A percentile compares a stretch with the other conserved stretches of the same genome.
phyloP scores from a whole-genome alignment of 495 filamentous ascomycete genomes.

The Neurospora intermedia region DNA sequence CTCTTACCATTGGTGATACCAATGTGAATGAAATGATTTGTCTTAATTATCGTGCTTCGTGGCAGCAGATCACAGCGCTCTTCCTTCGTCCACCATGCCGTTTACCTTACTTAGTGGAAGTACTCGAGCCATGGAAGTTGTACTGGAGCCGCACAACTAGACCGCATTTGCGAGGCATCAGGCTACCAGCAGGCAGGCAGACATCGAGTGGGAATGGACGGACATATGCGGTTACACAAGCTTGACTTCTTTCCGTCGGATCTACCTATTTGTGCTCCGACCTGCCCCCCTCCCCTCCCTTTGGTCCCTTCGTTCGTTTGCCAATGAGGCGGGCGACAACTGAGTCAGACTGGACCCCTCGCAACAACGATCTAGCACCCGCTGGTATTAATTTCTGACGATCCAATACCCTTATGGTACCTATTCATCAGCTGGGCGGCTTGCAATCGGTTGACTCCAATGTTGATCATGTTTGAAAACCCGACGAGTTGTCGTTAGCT shows the following conservation, averaged over 20 bases:
- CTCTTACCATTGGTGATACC: neutral
- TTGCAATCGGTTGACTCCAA: neutral
- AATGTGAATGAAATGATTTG: neutral
- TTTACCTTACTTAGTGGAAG: neutral
- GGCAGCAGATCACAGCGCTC: neutral
- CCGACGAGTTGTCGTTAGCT: neutral
- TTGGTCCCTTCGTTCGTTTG: neutral
- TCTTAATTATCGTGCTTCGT: neutral
- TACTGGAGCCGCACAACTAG: neutral
- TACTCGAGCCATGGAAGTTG: neutral
- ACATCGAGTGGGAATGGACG: neutral
- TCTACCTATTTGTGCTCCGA: neutral
- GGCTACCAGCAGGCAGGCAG: neutral
- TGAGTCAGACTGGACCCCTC: neutral
- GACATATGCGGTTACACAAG: neutral
- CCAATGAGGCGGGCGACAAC: neutral
- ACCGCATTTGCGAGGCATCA: neutral
- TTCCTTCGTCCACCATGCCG: neutral
- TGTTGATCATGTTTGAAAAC: neutral
- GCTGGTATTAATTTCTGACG: neutral
- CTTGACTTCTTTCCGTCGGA: neutral
- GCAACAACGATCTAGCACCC: neutral
- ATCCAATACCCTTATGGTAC: neutral
- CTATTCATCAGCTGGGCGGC: neutral
- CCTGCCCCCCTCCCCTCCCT: neutral